A percentile compares a stretch with the other conserved stretches of the same genome.
Conservation (phyloP, 106 monocot species). For the Dioscorea alata region DNA sequence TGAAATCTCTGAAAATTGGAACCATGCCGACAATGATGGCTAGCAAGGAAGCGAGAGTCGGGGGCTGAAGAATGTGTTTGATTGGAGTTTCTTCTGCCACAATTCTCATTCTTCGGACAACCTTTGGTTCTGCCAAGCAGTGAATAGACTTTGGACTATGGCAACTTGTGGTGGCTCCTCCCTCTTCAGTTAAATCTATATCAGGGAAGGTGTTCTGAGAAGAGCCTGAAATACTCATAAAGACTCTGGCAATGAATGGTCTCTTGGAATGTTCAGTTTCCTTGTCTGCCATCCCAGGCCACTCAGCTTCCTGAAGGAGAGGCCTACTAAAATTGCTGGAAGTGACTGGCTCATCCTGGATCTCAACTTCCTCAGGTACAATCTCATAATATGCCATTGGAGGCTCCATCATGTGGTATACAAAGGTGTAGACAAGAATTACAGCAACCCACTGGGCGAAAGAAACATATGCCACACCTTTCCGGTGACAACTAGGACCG, state of each 20-base stretch:
- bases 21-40: constrained; percentile 80
- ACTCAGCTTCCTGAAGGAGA: constrained; percentile 64
- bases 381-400: constrained; percentile 77
- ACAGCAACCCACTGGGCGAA: constrained; percentile 94
- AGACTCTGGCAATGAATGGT: constrained; percentile 68
- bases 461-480: constrained; percentile 79
- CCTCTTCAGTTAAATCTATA: constrained; percentile 42
- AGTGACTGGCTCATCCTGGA: constrained; percentile 4
- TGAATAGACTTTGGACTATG: constrained; percentile 76
- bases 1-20: constrained; percentile 52
- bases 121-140: constrained; percentile 84
- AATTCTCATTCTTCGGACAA: constrained; percentile 69
- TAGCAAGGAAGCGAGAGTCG: constrained; percentile 81
- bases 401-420: constrained; percentile 99
- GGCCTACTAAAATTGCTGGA: constrained; percentile 39
- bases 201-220: constrained; percentile 52
- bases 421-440: constrained; percentile 86
- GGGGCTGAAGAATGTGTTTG: constrained; percentile 84
- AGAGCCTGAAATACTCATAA: constrained; percentile 52
- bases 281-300: constrained; percentile 70
- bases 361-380: constrained; percentile 32
- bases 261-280: constrained; percentile 56
- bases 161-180: background rate
- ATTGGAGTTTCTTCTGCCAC: constrained; percentile 94
- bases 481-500: constrained; percentile 50